Conservation (phyloP, 305 asterid genomes). For the Solanum chacoense region DNA sequence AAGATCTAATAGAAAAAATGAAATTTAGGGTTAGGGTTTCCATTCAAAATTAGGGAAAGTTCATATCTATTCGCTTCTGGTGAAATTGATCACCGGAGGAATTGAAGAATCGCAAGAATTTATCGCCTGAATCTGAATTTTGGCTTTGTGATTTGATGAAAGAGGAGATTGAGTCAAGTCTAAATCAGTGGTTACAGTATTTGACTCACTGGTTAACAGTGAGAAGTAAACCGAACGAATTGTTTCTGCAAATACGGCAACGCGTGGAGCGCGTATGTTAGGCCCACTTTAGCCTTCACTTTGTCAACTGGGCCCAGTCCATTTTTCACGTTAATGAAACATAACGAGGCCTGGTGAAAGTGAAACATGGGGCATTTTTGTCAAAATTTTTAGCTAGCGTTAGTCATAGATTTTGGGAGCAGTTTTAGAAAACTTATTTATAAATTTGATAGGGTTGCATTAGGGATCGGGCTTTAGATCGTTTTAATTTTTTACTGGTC, state of each 20-base stretch:
- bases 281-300: neutral
- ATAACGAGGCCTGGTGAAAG: neutral
- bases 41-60: conserved; percentile 37
- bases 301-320: neutral
- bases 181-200: neutral
- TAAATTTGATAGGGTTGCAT: neutral
- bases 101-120: conserved; percentile 14
- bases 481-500: neutral
- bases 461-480: neutral
- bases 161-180: neutral
- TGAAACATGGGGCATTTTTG: neutral
- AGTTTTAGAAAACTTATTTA: neutral
- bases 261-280: neutral
- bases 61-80: conserved; percentile 29
- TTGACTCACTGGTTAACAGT: neutral
- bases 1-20: conserved; percentile 25
- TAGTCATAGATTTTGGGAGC: neutral
- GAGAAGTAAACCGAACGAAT: neutral
- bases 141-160: neutral
- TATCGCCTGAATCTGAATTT: neutral
- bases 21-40: conserved; percentile 71
- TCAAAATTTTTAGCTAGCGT: neutral
- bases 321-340: neutral
- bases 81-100: conserved; percentile 23
- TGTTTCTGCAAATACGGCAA: neutral